Base-by-base conservation (phyloP, 2,329 filamentous ascomycete genomes). In the Monosporascus sp. region DNA sequence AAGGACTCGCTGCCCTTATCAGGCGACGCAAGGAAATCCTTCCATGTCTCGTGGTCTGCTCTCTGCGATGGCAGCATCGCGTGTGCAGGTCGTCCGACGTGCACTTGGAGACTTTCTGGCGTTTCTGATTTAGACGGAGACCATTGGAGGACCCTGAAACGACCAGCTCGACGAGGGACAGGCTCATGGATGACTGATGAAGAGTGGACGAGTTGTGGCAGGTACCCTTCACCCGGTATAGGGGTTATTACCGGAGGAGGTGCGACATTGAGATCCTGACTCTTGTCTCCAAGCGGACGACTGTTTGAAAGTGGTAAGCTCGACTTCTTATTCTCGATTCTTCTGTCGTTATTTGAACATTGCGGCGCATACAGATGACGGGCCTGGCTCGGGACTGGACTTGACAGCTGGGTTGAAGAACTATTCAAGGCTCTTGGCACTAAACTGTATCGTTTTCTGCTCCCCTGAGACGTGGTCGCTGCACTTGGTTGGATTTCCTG, bases 401-500 rank as follows among this genome's bases (percentile, higher is more conserved):
- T 56, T 24, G 58, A 59, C 15, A 56, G 50, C 35, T 51, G 45
- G 35, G 50, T 44, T 11, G 53, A 51, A 14, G 53, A 55, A 26
- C 40, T 50, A 9, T 51, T 31, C 35, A 53, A 35, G 9, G 51
- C 52, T 8, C 46, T 49, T 31, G 57, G 54, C 26, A 52, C 48
- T 15, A 58, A 38, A 38, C 53, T 58, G n/a, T 57, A 55, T 54
- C 54, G 60, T n/a, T 46, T 59, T 43, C n/a, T 48, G 47, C 55
- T 59, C 43, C 35, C 26, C 28, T 57, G 57, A 14, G 61, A 63
- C 26, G 48, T 24, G 17, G 58, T 59, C 18, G 37, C 54, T 37
- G 53, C 20, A 51, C 58, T 65, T 11, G 60, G 58, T 11, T 59
- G 57, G 50, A 66, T 68, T 48, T 69, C 67, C 51, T 67, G 66